These are phyloP conservation scores for Thermoascus crustaceus DNA, from an alignment of 2,329 filamentous ascomycete genomes.

Conservation along the genomic window DNA sequence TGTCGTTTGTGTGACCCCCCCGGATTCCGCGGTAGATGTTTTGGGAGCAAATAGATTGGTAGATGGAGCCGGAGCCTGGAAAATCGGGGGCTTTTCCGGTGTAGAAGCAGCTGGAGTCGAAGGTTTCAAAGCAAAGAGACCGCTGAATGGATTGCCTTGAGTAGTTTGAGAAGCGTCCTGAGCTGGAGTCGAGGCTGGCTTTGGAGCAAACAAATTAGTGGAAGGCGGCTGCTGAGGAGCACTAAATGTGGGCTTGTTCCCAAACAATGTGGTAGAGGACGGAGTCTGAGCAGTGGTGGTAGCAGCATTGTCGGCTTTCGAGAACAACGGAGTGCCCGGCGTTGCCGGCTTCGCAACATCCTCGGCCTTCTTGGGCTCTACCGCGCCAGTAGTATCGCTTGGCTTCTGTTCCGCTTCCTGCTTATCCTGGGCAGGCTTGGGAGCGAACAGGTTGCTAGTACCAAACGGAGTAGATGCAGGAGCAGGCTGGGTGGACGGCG, in stretches of 20 bases:
- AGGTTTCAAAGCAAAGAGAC: constrained; percentile 12
- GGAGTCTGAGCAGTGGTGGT: constrained; percentile 6
- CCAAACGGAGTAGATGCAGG: no score
- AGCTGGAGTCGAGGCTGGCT: constrained; percentile 10
- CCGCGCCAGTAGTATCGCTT: no score
- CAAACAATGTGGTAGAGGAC: constrained; percentile 11
- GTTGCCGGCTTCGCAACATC: constrained; percentile 9
- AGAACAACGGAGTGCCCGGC: constrained; percentile 13
- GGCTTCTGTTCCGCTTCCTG: no score
- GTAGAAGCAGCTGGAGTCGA: no score
- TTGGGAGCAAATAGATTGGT: background rate
- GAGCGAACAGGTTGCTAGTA: no score
- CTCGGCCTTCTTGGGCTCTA: no score
- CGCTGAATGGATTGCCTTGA: constrained; percentile 15
- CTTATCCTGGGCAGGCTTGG: no score
- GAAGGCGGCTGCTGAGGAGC: constrained; percentile 12
- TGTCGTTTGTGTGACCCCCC: no score
- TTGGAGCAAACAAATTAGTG: constrained; percentile 17
- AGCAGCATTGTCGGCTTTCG: constrained; percentile 10
- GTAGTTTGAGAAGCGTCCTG: constrained; percentile 7
- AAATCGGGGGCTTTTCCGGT: background rate
- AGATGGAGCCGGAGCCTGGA: no score
- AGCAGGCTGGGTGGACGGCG: background rate
- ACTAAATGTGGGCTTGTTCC: constrained; percentile 2
- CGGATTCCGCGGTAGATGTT: no score